A percentile compares a stretch with the other conserved stretches of the same genome.
Conservation (phyloP, 75 land plant genomes). For the Picea sitchensis region DNA sequence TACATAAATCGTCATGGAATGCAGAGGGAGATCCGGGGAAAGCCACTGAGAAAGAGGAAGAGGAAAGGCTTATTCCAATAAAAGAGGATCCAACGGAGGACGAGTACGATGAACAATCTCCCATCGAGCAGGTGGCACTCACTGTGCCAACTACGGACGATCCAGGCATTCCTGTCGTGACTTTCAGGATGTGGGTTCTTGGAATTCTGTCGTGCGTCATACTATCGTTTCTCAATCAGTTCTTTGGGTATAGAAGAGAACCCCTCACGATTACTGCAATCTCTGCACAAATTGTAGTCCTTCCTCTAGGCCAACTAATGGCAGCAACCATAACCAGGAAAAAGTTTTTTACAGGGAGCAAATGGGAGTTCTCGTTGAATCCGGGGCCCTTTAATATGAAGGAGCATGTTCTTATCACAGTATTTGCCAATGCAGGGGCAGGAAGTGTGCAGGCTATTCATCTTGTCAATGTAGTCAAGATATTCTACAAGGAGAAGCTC, state of each 20-base stretch:
- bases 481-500: slow-evolving; percentile 35
- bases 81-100: not conserved
- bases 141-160: slow-evolving; percentile 80
- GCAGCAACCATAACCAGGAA: slow-evolving; percentile 34
- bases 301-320: slow-evolving; percentile 61
- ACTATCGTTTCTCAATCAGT: slow-evolving; percentile 76
- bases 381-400: slow-evolving; percentile 66
- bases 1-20: not conserved
- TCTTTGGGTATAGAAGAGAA: slow-evolving; percentile 75
- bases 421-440: too few species aligned
- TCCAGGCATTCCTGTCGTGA: slow-evolving; percentile 54
- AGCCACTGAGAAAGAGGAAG: not conserved
- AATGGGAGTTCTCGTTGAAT: slow-evolving; percentile 26
- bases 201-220: slow-evolving; percentile 62
- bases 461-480: slow-evolving; percentile 50
- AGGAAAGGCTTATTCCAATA: not conserved
- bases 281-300: slow-evolving; percentile 60
- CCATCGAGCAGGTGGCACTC: slow-evolving; percentile 69
- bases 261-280: slow-evolving; percentile 53
- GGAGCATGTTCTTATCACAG: slow-evolving; percentile 16
- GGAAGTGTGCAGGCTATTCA: slow-evolving; percentile 42
- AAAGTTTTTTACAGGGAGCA: slow-evolving; percentile 30
- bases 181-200: slow-evolving; percentile 77
- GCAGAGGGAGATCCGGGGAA: not conserved
- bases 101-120: slow-evolving; percentile 29